Base-by-base conservation (phyloP, 768 basidiomycete species). In the Suillus bovinus region DNA sequence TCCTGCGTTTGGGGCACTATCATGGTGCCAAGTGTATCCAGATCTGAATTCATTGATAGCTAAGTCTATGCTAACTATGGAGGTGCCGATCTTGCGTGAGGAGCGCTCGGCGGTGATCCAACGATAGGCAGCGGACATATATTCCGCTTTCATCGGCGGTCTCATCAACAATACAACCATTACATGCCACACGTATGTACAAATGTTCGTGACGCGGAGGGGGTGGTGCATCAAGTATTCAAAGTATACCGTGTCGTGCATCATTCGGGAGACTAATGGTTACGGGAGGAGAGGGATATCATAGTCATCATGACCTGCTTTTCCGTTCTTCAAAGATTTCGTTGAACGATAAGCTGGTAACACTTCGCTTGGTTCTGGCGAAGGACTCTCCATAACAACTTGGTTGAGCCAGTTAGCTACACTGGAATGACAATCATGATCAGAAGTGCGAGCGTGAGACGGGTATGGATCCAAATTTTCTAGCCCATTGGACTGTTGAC, bases 341-440 rank as follows among this genome's bases (percentile, higher is more conserved):
- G 29, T 36, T 24, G 59, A 60, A 38, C 59, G 55, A 54, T 60
- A 58, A 3, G 54, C 34, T 4, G 59, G 59, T 11, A 60, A 56
- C 34, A 17, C 47, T 39, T 60, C 59, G 33, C 59, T 60, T 22
- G 59, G 5, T 36, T 38, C n/a, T 36, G 2, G 33, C 13, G 59
- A 36, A 27, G 1, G 5, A 29, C n/a, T 14, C 20, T 58, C 59
- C 54, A n/a, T 16, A 24, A 60, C 47, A 29, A 58, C 8, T 36
- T 60, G 59, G 6, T 14, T 14, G 10, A 60, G 9, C 59, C 59
- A 60, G 14, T 9, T 57, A n/a, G 58, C 54, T 56, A 55, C 27
- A 20, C 31, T 36, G 8, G n/a, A 55, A 52, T 13, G 29, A 29
- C 11, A 3, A 20, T 60, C 34, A n/a, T 33, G 59, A 27, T 33